Evolutionary conservation across 345 rosid species (phyloP).

Genomic region (Adansonia digitata): DNA sequence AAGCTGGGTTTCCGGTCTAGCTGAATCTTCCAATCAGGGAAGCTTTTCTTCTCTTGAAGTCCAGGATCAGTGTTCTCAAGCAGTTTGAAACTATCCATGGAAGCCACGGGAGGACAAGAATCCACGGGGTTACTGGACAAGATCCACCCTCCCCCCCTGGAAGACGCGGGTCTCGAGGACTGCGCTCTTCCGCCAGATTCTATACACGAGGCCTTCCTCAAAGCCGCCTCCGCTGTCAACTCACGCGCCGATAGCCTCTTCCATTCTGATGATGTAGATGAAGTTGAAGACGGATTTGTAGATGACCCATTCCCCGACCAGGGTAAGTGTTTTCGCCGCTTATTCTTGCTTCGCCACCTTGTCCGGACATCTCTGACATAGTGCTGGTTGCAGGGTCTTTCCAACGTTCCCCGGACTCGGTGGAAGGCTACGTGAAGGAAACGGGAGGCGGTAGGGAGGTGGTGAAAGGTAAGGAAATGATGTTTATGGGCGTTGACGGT

Average conservation of each 20-base stretch:
- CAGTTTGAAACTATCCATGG: constrained; percentile 4
- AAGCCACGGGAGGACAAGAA: constrained; percentile 10
- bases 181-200: constrained; percentile 49
- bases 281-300: neutral
- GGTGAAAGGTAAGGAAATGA: neutral
- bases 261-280: constrained; percentile 17
- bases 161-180: constrained; percentile 61
- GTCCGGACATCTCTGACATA: neutral
- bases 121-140: constrained; percentile 21
- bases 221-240: constrained; percentile 41
- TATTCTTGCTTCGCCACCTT: neutral
- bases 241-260: constrained; percentile 35
- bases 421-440: neutral
- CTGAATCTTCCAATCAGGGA: neutral
- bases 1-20: too few species aligned
- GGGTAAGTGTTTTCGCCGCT: too few species aligned
- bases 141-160: constrained; percentile 47
- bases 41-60: neutral
- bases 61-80: neutral
- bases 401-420: neutral
- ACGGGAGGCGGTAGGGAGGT: neutral
- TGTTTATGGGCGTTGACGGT: constrained; percentile 9
- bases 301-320: constrained; percentile 2
- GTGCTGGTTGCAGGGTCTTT: neutral
- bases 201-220: constrained; percentile 47